phyloP scores from a whole-genome alignment of 768 basidiomycete species.

The Serendipita indica region DNA sequence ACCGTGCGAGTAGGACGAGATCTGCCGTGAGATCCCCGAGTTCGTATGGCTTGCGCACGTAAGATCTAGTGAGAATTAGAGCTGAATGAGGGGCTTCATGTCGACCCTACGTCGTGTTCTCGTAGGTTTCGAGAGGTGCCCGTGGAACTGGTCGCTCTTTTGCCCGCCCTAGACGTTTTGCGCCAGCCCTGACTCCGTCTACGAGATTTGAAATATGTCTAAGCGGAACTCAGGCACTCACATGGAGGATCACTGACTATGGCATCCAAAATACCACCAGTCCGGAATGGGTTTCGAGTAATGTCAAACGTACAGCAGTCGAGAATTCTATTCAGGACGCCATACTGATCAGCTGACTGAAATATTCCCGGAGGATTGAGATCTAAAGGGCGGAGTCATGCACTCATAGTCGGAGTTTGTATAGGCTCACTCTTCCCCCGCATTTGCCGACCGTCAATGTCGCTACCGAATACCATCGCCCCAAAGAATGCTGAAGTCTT shows the following conservation, averaged over 20 bases:
- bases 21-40: slow-evolving; percentile 69
- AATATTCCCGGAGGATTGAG: slow-evolving; percentile 48
- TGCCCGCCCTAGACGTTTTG: slow-evolving; percentile 65
- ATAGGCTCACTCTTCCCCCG: slow-evolving; percentile 60
- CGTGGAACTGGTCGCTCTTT: slow-evolving; percentile 28
- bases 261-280: slow-evolving; percentile 82
- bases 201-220: slow-evolving; percentile 8
- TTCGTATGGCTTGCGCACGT: slow-evolving; percentile 80
- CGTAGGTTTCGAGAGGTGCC: background rate
- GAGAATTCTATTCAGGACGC: slow-evolving; percentile 51
- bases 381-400: slow-evolving; percentile 9
- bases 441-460: slow-evolving; percentile 97
- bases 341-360: slow-evolving; percentile 74
- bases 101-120: slow-evolving; percentile 22
- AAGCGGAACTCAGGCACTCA: slow-evolving; percentile 25
- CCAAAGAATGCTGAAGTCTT: slow-evolving; percentile 84
- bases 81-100: background rate
- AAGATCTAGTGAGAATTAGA: slow-evolving; percentile 43
- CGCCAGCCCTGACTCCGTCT: slow-evolving; percentile 89
- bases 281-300: slow-evolving; percentile 78
- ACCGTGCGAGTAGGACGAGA: slow-evolving; percentile 67
- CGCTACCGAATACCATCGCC: slow-evolving; percentile 73
- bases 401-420: background rate
- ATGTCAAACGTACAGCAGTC: slow-evolving; percentile 88
- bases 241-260: slow-evolving; percentile 93